Base-by-base conservation (phyloP, 1,284 basidiomycete genomes). In the Phlebopus sp. region DNA sequence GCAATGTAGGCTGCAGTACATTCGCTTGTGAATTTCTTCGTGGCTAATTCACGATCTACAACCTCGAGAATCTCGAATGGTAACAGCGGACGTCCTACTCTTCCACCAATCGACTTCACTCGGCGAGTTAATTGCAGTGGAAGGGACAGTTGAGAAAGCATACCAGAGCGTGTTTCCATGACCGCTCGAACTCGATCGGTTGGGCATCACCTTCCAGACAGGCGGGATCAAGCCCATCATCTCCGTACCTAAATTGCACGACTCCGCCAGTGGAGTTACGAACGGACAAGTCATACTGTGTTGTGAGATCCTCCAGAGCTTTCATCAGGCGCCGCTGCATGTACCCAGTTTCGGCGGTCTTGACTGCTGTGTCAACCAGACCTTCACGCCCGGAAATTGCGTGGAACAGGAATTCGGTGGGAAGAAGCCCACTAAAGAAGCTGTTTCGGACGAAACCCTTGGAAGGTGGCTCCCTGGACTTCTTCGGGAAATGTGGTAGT, bases 271-370 rank as follows among this genome's bases (percentile, higher is more conserved):
- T 85, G 2, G 93, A 95, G 70, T 97, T 99, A 29, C 97, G 82
- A 15, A 99, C 96, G n/a, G 92, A 94, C 25, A 95, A 73, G 68
- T 99, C 97, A 69, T 99, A 99, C 53, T 97, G 92, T 0, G 92
- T 95, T 5, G 93, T 95, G 40, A 99, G 73, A 73, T 99, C 97
- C 67, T 99, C 97, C 56, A 99, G 71, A 2, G 97, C 96, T 69
- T 99, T 99, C 97, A 99, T 99, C 56, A 99, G 71, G 54, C 97
- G 89, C 52, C 97, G 85, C 63, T 96, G 92, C 96, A 99, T 99
- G 74, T 99, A 99, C 36, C 97, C 97, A 1, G 97, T 99, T 70
- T 99, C 97, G 15, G 97, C 97, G 1, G 97, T 99, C 74, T 99
- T 99, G 69, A 99, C 97, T 19, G 97, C 97, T 0, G 97, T 99